Evolutionary conservation across 306 rosid species (phyloP).

Genomic region (Cucumis melo): DNA sequence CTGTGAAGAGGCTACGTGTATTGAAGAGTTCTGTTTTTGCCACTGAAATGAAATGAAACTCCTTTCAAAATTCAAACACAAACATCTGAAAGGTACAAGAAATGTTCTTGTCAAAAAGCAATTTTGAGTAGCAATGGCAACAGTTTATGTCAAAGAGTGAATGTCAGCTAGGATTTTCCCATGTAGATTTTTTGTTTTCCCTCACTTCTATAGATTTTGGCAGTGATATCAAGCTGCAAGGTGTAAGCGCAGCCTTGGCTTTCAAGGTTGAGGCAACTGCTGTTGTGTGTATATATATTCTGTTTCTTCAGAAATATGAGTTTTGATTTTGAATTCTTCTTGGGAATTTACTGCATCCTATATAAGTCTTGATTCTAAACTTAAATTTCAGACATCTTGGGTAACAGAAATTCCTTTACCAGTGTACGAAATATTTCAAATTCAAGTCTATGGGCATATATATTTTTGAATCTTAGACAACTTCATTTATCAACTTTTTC

Average conservation of each 20-base stretch:
- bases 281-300: not conserved
- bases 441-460: not conserved
- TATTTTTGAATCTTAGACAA: too few species aligned
- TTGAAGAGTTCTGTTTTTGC: conserved; percentile 29
- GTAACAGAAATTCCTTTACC: not conserved
- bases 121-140: not conserved
- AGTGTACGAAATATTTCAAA: too few species aligned
- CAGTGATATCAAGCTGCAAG: not conserved
- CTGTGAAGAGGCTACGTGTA: conserved; percentile 53
- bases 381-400: not conserved
- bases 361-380: not conserved
- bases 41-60: not conserved
- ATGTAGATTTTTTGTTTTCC: not conserved
- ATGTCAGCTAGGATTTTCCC: not conserved
- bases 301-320: not conserved
- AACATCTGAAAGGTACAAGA: not conserved
- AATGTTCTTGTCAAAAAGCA: not conserved
- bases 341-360: not conserved
- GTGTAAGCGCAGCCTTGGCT: not conserved
- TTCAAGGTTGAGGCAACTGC: conserved; percentile 3
- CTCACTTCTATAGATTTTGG: not conserved
- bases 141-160: not conserved
- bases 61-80: not conserved
- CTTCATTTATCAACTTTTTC: too few species aligned
- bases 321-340: not conserved